A percentile compares a stretch with the other conserved stretches of the same genome.
Evolutionary conservation across 73 alveolate genomes (phyloP).

Genomic region (Symbiodinium pilosum): DNA sequence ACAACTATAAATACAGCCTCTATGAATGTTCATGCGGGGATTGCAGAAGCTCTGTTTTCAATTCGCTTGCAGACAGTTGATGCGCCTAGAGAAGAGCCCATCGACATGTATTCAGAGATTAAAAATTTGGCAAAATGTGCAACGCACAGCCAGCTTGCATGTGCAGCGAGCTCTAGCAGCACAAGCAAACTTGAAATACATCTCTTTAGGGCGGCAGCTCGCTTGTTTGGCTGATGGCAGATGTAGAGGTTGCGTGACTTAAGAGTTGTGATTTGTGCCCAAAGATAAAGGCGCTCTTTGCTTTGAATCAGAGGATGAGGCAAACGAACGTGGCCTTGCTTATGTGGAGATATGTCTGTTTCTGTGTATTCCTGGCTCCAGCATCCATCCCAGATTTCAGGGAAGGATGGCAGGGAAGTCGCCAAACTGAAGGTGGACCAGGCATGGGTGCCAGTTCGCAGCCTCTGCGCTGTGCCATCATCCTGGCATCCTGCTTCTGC

Average conservation of each 20-base stretch:
- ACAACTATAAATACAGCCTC: not conserved
- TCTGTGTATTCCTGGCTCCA: too few relatives aligned
- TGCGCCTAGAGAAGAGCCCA: constrained; percentile 56
- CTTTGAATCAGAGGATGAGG: too few relatives aligned
- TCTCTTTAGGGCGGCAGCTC: not conserved
- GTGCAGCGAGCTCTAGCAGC: not conserved
- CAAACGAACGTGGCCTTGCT: too few relatives aligned
- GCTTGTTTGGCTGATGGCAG: too few relatives aligned
- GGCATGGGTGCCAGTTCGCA: constrained; percentile 18
- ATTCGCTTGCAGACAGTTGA: not conserved
- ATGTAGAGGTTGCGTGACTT: not conserved
- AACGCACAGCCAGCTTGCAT: constrained; percentile 79
- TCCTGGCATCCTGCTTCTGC: not conserved
- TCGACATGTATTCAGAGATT: constrained; percentile 13
- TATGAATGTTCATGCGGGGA: not conserved
- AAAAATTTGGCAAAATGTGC: constrained; percentile 82
- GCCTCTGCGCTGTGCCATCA: not conserved
- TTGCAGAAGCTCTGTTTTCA: not conserved
- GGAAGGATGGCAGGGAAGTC: not conserved
- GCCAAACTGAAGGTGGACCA: not conserved
- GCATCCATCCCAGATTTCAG: not conserved
- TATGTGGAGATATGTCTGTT: too few relatives aligned
- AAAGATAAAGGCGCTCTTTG: too few relatives aligned
- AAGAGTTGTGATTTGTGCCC: too few relatives aligned
- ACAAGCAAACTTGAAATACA: not conserved